Percentiles rank a stretch among this genome's conserved stretches.
Evolutionary conservation across 768 basidiomycete species (phyloP).

Genomic region (Boletus huronensis): DNA sequence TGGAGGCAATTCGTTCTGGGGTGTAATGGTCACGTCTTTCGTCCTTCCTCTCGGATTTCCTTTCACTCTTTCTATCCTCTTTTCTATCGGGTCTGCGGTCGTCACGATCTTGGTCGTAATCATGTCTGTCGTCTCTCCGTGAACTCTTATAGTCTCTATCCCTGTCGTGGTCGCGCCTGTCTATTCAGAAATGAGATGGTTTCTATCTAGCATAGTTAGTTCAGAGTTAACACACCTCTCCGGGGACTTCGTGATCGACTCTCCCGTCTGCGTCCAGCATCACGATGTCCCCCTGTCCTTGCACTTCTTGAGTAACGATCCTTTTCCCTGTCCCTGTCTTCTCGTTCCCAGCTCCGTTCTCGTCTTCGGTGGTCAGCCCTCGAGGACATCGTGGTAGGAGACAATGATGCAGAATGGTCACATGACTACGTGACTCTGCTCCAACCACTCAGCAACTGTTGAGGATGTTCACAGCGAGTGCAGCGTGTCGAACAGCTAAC

Average conservation of each 20-base stretch:
- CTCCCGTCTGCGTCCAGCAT: slow-evolving; percentile 32
- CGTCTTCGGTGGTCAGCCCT: slow-evolving; percentile 52
- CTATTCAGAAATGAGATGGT: slow-evolving; percentile 21
- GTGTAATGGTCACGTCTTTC: slow-evolving; percentile 40
- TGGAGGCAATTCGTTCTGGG: slow-evolving; percentile 35
- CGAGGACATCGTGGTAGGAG: slow-evolving; percentile 53
- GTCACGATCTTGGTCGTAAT: slow-evolving; percentile 31
- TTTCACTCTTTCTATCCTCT: slow-evolving; percentile 33
- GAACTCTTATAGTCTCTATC: slow-evolving; percentile 39
- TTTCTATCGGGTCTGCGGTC: slow-evolving; percentile 31
- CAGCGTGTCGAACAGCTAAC: slow-evolving; percentile 20
- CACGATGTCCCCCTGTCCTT: slow-evolving; percentile 32
- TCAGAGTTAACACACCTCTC: slow-evolving; percentile 24
- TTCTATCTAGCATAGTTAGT: neutral
- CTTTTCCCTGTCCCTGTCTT: slow-evolving; percentile 38
- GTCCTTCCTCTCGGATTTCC: slow-evolving; percentile 32
- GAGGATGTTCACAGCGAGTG: slow-evolving; percentile 20
- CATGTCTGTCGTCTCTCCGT: slow-evolving; percentile 33
- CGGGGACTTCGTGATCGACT: slow-evolving; percentile 41
- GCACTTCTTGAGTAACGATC: slow-evolving; percentile 43
- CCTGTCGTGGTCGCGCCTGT: slow-evolving; percentile 32
- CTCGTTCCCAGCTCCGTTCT: slow-evolving; percentile 62
- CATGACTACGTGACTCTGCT: slow-evolving; percentile 19
- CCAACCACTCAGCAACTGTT: neutral
- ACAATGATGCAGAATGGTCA: slow-evolving; percentile 19